A percentile compares a stretch with the other conserved stretches of the same genome.
Conservation (phyloP, 73 alveolate species). For the Tetrahymena borealis region DNA sequence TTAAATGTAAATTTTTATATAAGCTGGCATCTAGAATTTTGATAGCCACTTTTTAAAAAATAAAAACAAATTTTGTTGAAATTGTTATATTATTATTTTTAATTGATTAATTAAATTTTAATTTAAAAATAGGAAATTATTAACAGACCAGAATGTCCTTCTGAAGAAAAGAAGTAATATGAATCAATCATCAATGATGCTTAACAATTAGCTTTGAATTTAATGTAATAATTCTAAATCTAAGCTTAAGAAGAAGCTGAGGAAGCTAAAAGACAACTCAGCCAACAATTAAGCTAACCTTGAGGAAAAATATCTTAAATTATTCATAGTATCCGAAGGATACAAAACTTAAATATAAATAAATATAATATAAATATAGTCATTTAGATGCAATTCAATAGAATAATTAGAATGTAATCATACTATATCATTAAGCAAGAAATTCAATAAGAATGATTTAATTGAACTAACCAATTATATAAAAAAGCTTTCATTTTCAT, state of each 20-base stretch:
- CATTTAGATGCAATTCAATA: too few relatives aligned
- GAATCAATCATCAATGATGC: background rate
- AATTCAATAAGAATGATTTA: too few relatives aligned
- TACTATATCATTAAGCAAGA: too few relatives aligned
- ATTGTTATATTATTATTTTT: background rate
- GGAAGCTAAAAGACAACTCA: background rate
- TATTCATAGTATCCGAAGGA: too few relatives aligned
- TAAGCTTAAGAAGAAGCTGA: background rate
- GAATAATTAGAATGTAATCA: too few relatives aligned
- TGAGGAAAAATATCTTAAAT: background rate
- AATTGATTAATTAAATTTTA: too few relatives aligned
- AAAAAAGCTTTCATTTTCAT: too few relatives aligned
- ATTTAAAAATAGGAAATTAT: background rate
- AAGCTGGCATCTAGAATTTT: background rate
- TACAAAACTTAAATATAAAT: too few relatives aligned
- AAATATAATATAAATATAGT: too few relatives aligned
- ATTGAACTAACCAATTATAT: too few relatives aligned
- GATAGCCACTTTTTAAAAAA: background rate
- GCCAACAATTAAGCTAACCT: background rate
- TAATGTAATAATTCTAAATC: background rate
- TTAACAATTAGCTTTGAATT: background rate
- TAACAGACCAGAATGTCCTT: background rate
- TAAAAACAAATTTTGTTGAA: too few relatives aligned
- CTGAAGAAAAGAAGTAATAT: background rate
- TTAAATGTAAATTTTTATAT: background rate